Base-by-base conservation (phyloP, 371 early-diverging fungal genomes). In the Rhizopus stolonifer region DNA sequence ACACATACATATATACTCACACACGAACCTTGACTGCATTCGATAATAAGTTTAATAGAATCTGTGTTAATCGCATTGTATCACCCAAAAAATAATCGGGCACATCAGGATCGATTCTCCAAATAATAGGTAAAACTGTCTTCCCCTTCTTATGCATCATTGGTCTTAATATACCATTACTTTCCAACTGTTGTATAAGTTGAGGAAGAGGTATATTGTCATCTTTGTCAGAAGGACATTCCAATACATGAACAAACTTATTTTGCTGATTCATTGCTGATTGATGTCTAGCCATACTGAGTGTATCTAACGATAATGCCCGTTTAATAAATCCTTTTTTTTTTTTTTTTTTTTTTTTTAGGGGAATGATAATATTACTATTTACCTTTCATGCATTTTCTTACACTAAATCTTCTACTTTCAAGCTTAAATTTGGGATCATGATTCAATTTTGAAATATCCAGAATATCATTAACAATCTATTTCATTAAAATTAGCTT, bases 391-490 rank as follows among this genome's bases (percentile, higher is more conserved):
- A 82, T 48, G 47, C 83, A 82, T 61, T 80, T 82, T 48, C 78
- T 72, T 38, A 82, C 44, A 55, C 79, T 80, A 53, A 82, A 68
- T 25, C 77, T 68, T 31, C 83, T 69, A 33, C 61, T 67, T 43
- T 82, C 83, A 17, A 82, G 59, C 58, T 79, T 66, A 43, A 82
- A 80, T 26, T 79, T 80, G 9, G 80, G 81, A 56, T 82, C 81
- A 43, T 82, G 83, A 44, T 82, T 80, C 38, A 82, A 72, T 47
- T 80, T 75, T 7, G 83, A 80, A 40, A 82, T 77, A 52, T 82
- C 81, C 46, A 82, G 46, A 43, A 82, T 80, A 43, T 82, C 83
- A 46, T 82, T 82, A 36, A 82, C 80, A 22, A 82, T 78, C 82
- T 81, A 58, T 36, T n/a, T 36, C 14, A n/a, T 36, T 36, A 36